Conservation (phyloP, 345 rosid species). For the Gossypium arboreum region DNA sequence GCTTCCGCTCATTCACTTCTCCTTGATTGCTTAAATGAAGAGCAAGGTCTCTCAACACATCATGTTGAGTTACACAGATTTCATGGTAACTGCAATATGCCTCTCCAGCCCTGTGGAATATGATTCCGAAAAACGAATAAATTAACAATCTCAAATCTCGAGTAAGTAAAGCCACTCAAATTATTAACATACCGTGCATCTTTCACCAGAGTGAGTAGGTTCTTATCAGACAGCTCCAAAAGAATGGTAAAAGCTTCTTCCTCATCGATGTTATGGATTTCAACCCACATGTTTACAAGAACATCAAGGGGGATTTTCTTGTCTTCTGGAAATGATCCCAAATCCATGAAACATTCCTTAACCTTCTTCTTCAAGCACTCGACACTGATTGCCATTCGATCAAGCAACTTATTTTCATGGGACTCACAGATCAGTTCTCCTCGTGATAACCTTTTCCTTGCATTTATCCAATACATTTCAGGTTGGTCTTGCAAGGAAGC, state of each 20-base stretch:
- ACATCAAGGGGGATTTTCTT: constrained; percentile 81
- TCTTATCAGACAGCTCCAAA: constrained; percentile 67
- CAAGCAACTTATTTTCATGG: constrained; percentile 62
- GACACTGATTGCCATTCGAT: constrained; percentile 69
- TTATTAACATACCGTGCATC: constrained; percentile 49
- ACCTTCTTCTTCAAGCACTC: constrained; percentile 44
- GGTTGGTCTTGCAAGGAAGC: constrained; percentile 60
- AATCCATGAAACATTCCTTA: constrained; percentile 77
- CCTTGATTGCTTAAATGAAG: constrained; percentile 49
- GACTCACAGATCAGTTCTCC: constrained; percentile 80
- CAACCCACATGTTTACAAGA: constrained; percentile 84
- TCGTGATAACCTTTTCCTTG: constrained; percentile 48
- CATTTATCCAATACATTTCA: constrained; percentile 72
- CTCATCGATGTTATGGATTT: constrained; percentile 53
- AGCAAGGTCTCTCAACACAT: constrained; percentile 86
- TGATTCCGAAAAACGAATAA: constrained; percentile 18
- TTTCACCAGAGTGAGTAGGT: constrained; percentile 79
- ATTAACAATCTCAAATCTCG: neutral
- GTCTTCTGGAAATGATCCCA: constrained; percentile 96
- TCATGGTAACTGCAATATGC: constrained; percentile 64
- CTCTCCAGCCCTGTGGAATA: constrained; percentile 56
- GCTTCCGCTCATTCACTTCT: constrained; percentile 38
- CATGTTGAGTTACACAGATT: constrained; percentile 75
- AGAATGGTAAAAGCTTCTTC: constrained; percentile 65
- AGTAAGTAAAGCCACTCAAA: neutral